Conservation (phyloP, 805 yeast genomes). For the Suhomyces sp. region DNA sequence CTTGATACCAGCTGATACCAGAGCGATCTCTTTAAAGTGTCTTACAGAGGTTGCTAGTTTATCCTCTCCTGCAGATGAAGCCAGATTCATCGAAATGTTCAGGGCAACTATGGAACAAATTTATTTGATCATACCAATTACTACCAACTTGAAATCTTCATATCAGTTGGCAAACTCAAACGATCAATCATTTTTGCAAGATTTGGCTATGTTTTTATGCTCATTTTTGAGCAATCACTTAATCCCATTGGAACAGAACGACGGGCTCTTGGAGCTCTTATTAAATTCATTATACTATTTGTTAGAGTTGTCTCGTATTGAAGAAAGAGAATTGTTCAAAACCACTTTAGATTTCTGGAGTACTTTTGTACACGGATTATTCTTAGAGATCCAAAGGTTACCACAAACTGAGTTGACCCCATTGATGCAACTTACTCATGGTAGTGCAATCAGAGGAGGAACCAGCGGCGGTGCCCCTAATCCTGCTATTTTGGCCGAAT, state of each 20-base stretch:
- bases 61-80: constrained; percentile 41
- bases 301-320: constrained; percentile 81
- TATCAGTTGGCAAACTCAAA: constrained; percentile 73
- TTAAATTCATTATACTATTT: constrained; percentile 76
- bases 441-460: constrained; percentile 38
- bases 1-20: constrained; percentile 71
- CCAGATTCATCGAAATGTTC: constrained; percentile 67
- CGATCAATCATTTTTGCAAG: constrained; percentile 93
- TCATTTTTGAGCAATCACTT: constrained; percentile 80
- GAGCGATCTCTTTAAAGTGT: constrained; percentile 86
- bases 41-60: constrained; percentile 85
- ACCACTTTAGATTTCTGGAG: constrained; percentile 96
- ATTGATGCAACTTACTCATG: constrained; percentile 62
- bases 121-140: constrained; percentile 65
- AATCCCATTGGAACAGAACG: constrained; percentile 54
- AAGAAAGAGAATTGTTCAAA: constrained; percentile 94
- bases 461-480: constrained; percentile 77
- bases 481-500: constrained; percentile 72
- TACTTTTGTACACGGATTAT: constrained; percentile 76
- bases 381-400: constrained; percentile 78
- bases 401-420: constrained; percentile 75
- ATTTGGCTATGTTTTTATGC: constrained; percentile 88
- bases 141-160: constrained; percentile 66
- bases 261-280: constrained; percentile 55
- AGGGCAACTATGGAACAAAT: constrained; percentile 71